Conservation (phyloP, 2,329 filamentous ascomycete genomes). For the Pseudopithomyces maydicus region DNA sequence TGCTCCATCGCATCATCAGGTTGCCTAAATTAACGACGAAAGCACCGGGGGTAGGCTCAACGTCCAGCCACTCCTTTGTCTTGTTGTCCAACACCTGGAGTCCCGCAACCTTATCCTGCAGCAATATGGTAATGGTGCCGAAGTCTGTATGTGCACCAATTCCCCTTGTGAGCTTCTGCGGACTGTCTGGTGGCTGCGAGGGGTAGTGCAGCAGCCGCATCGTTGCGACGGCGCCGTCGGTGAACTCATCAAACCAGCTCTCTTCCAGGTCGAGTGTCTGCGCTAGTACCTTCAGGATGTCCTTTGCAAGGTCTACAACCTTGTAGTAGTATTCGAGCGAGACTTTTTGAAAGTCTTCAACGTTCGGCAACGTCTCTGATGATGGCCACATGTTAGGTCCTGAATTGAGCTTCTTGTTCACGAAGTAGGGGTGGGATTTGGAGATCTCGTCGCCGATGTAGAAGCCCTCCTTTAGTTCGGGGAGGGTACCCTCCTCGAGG, state of each 20-base stretch:
- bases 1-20: slow-evolving; percentile 50
- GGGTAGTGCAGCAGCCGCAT: slow-evolving; percentile 53
- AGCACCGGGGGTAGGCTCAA: slow-evolving; percentile 74
- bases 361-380: slow-evolving; percentile 14
- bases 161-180: slow-evolving; percentile 39
- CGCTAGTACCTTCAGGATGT: slow-evolving; percentile 49
- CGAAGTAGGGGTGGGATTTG: slow-evolving; percentile 44
- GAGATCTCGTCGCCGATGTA: slow-evolving; percentile 52
- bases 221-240: slow-evolving; percentile 45
- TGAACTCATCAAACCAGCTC: slow-evolving; percentile 46
- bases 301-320: slow-evolving; percentile 47
- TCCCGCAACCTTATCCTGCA: slow-evolving; percentile 57
- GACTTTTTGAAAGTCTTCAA: slow-evolving; percentile 43
- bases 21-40: slow-evolving; percentile 82
- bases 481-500: slow-evolving; percentile 48
- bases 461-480: slow-evolving; percentile 52
- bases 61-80: slow-evolving; percentile 77
- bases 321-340: slow-evolving; percentile 49
- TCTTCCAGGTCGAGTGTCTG: slow-evolving; percentile 47
- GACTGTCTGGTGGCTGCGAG: slow-evolving; percentile 43
- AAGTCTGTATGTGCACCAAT: slow-evolving; percentile 53
- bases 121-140: slow-evolving; percentile 47
- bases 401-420: slow-evolving; percentile 45
- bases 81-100: slow-evolving; percentile 74
- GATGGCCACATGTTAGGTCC: slow-evolving; percentile 51